Conservation (phyloP, 2,329 filamentous ascomycete genomes). For the Apiospora kogelbergensis region DNA sequence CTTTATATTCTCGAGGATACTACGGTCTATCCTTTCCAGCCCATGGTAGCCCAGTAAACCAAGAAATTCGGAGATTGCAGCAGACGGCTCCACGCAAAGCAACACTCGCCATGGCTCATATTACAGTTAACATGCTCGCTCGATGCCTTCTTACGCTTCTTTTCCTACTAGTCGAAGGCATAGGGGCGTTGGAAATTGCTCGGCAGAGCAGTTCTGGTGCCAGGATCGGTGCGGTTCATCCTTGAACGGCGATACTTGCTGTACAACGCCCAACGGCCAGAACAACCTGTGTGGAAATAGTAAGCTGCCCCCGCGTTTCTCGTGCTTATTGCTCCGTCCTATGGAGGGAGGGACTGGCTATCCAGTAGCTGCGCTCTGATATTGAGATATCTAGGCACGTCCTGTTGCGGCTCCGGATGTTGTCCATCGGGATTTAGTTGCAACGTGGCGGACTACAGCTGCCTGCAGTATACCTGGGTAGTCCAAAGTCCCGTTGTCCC, state of each 20-base stretch:
- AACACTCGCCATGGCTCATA: background rate
- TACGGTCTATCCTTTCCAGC: background rate
- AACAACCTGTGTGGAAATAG: conserved; percentile 1
- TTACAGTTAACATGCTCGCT: background rate
- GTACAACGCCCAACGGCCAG: background rate
- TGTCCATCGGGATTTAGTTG: background rate
- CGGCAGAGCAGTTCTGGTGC: background rate
- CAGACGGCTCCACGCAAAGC: background rate
- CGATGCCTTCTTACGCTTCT: background rate
- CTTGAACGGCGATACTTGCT: background rate
- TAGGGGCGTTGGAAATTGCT: background rate
- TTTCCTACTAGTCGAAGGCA: background rate
- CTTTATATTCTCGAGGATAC: background rate
- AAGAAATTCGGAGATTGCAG: background rate
- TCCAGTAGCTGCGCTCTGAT: background rate
- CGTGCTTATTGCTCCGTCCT: background rate
- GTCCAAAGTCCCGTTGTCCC: background rate
- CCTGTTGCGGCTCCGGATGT: background rate
- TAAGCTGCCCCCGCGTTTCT: background rate
- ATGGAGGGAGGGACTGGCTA: background rate
- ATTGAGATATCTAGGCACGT: background rate
- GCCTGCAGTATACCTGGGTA: background rate
- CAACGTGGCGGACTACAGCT: background rate
- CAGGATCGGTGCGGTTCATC: conserved; percentile 1
- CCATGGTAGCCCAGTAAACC: background rate